A percentile compares a stretch with the other conserved stretches of the same genome.
Conservation (phyloP, 768 basidiomycete genomes). For the Boletus rufocinnamomeus region DNA sequence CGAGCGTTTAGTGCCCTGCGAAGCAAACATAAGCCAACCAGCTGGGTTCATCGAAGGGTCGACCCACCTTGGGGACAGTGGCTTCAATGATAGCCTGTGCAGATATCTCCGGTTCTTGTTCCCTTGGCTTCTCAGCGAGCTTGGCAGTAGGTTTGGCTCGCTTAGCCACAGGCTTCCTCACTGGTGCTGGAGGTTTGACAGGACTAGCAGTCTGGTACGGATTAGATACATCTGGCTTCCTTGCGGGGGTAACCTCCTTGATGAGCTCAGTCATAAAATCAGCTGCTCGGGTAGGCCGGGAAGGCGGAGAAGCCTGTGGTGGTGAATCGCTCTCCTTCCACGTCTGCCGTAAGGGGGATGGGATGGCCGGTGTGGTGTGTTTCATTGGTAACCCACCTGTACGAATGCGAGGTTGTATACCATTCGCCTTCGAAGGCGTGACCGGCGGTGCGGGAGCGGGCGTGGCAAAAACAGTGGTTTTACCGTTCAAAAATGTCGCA, state of each 20-base stretch:
- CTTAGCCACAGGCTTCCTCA: slow-evolving; percentile 42
- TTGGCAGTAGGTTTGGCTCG: slow-evolving; percentile 40
- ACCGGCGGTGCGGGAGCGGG: slow-evolving; percentile 22
- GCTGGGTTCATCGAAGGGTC: not conserved
- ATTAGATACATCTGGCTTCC: slow-evolving; percentile 68
- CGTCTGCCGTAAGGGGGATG: slow-evolving; percentile 75
- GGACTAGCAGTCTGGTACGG: slow-evolving; percentile 78
- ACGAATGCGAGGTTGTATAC: slow-evolving; percentile 39
- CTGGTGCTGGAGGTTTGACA: slow-evolving; percentile 50
- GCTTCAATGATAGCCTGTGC: slow-evolving; percentile 76
- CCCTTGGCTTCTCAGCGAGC: slow-evolving; percentile 35
- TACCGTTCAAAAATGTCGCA: slow-evolving; percentile 30
- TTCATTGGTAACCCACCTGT: slow-evolving; percentile 44
- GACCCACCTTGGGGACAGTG: slow-evolving; percentile 67
- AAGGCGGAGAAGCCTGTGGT: slow-evolving; percentile 34
- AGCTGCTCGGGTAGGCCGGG: slow-evolving; percentile 62
- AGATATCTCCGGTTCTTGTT: slow-evolving; percentile 39
- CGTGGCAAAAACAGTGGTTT: slow-evolving; percentile 26
- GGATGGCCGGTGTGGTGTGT: slow-evolving; percentile 61
- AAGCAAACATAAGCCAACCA: slow-evolving; percentile 11
- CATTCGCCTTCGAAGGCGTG: slow-evolving; percentile 31
- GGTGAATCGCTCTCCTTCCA: slow-evolving; percentile 56
- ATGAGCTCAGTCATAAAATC: slow-evolving; percentile 69
- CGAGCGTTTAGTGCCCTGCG: slow-evolving; percentile 75
- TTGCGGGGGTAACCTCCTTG: slow-evolving; percentile 67